Evolutionary conservation across 2,329 filamentous ascomycete genomes (phyloP), one percentile per base, ranked within the genome.

Genomic region (Cordyceps cicadae): DNA sequence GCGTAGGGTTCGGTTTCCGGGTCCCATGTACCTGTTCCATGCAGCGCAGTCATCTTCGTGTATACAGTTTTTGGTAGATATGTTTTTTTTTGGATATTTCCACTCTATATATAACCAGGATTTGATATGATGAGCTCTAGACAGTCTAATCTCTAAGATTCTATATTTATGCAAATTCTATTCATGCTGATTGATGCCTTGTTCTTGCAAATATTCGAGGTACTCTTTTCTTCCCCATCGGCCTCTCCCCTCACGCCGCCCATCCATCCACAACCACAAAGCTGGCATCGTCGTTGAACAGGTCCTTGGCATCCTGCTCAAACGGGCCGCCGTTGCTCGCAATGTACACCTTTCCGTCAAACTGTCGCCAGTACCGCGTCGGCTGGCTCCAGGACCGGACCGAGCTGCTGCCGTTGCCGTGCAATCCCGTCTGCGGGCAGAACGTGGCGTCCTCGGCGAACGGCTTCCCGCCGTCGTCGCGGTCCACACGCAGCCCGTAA

Each of bases 391-490:
- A 87, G 1, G 82, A 75, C 5, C 81, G 75, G 37, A 87, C 74
- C 0, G 82, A 78, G 63, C 63, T 79, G 63, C 63, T 79, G 7
- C 80, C 82, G 49, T 75, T 67, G 5, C 81, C 80, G 64, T 70
- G 81, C 24, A 87, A 70, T 0, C 78, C 79, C 0, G 76, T 62
- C 68, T 80, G 75, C 0, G 82, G 75, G 67, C 85, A 87, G 70
- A 87, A 87, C 0, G 85, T 87, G 8, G 84, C 82, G 53, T 87
- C 84, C 65, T 87, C 83, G 4, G 71, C 43, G 71, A 87, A 85
- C 56, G 74, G 71, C 74, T 86, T 84, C 60, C 74, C 75, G 59
- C 77, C 77, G 63, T 87, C 84, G 63, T 79, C 78, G 61, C 77
- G 75, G 48, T 74, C 70, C 51, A 87, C 64, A 39, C 69, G 52